Evolutionary conservation across 441 rosid genomes (phyloP).

Genomic region (Adansonia gregorii): DNA sequence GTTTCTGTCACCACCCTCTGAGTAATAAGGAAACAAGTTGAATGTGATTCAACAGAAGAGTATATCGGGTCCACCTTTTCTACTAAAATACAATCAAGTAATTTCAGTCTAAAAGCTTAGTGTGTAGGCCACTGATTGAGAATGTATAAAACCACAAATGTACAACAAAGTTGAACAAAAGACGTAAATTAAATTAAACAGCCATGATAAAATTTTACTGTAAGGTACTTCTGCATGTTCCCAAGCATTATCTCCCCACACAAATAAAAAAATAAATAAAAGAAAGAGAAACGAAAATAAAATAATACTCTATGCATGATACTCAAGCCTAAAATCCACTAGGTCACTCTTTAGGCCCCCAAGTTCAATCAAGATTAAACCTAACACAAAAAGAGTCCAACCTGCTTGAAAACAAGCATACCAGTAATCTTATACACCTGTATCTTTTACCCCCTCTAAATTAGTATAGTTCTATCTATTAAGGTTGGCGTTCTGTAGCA

Average conservation of each 20-base stretch:
- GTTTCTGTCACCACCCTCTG: slow-evolving; percentile 97
- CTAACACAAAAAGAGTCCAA: not conserved
- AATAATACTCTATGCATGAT: not conserved
- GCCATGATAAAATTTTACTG: not conserved
- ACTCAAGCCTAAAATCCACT: not conserved
- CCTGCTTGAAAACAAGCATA: not conserved
- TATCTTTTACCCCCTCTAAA: not conserved
- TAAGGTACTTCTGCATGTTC: not conserved
- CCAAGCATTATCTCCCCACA: not conserved
- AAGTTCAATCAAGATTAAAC: not conserved
- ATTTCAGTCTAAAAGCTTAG: not conserved
- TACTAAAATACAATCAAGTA: not conserved
- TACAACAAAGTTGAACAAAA: not conserved
- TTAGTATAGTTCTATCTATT: not conserved
- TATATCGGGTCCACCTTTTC: not conserved
- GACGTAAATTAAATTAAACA: not conserved
- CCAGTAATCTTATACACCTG: not conserved
- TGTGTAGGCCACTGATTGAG: not conserved
- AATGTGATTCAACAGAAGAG: slow-evolving; percentile 11
- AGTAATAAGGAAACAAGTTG: slow-evolving; percentile 28
- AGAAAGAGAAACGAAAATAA: not conserved
- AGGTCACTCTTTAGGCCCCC: not conserved
- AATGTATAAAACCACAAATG: not conserved
- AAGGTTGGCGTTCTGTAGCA: not conserved
- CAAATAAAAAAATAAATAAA: not conserved